A percentile compares a stretch with the other conserved stretches of the same genome.
Evolutionary conservation across 192 early-diverging fungal genomes (phyloP).

Genomic region (Gigaspora rosea): DNA sequence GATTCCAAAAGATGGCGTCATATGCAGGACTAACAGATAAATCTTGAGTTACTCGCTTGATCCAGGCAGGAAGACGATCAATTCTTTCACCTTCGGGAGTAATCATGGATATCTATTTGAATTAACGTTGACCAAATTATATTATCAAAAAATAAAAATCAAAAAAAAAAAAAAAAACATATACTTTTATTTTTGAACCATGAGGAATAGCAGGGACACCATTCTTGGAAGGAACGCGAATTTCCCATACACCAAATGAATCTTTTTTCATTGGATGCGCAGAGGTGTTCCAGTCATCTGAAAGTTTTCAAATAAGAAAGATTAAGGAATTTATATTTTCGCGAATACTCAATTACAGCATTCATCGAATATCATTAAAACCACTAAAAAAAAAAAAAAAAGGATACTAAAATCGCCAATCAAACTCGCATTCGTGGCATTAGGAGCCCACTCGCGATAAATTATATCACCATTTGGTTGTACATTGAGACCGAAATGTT

Average conservation of each 20-base stretch:
- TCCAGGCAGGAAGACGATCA: conserved; percentile 90
- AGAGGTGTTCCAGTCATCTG: conserved; percentile 82
- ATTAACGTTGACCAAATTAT: neutral
- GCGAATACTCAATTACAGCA: neutral
- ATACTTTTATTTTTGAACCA: conserved; percentile 83
- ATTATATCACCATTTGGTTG: conserved; percentile 57
- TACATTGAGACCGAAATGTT: conserved; percentile 80
- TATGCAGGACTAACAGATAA: conserved; percentile 78
- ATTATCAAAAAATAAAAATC: neutral
- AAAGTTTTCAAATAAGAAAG: neutral
- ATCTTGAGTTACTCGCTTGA: conserved; percentile 83
- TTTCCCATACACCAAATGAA: conserved; percentile 82
- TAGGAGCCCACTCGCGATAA: conserved; percentile 97
- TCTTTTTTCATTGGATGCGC: conserved; percentile 79
- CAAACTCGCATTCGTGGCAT: conserved; percentile 72
- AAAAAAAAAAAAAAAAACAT: neutral
- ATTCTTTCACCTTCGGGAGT: conserved; percentile 74
- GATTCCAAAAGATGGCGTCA: conserved; percentile 95
- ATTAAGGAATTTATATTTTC: neutral
- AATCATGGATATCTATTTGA: conserved; percentile 69
- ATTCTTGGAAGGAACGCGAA: conserved; percentile 63
- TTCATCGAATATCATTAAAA: neutral
- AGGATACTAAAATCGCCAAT: conserved; percentile 92
- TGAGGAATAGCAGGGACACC: conserved; percentile 78
- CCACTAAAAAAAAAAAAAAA: neutral